Evolutionary conservation across 306 rosid genomes (phyloP), one percentile per base, ranked within the genome.

Genomic region (Pueraria montana): DNA sequence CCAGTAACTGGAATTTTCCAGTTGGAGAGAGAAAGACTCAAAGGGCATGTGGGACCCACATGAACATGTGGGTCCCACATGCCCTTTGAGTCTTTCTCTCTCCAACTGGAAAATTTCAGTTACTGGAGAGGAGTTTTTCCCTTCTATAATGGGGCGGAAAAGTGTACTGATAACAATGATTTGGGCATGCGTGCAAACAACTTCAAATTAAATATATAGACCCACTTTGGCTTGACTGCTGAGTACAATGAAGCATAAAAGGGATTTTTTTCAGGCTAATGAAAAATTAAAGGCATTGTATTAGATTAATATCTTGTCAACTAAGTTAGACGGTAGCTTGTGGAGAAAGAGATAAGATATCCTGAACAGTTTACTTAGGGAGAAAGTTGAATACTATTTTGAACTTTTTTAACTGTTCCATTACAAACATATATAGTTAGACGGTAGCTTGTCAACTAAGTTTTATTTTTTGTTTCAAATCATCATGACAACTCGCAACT

Each of bases 141-240:
- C n/a, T n/a, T n/a, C n/a, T n/a, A n/a, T n/a, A 27, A 27, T 27
- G 32, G 32, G 32, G 32, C 32, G 1, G 3, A 46, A 46, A 7
- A 46, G 76, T 77, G 76, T 49, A 40, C 21, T 66, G 11, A 68
- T 53, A 58, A 56, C 59, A 27, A 42, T 26, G 49, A 18, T 34
- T 56, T 66, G 84, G 72, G 32, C 78, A 80, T 71, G 78, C 72
- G 72, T 80, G 84, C 32, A 59, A 59, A 70, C 14, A 80, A 80
- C 71, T 69, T 56, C 61, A 70, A 80, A 36, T 2, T 26, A 52
- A n/a, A 38, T 64, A n/a, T 12, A 11, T 23, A 58, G n/a, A 64
- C 36, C 36, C 67, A 38, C 61, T 4, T 30, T 30, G 18, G 64
- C 20, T 23, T 4, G 43, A 36, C 40, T 6, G 5, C 4, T 36